A percentile compares a stretch with the other conserved stretches of the same genome.
These are phyloP conservation scores for Russula griseocarnosa DNA, from an alignment of 768 basidiomycete genomes.

Conservation along the genomic window DNA sequence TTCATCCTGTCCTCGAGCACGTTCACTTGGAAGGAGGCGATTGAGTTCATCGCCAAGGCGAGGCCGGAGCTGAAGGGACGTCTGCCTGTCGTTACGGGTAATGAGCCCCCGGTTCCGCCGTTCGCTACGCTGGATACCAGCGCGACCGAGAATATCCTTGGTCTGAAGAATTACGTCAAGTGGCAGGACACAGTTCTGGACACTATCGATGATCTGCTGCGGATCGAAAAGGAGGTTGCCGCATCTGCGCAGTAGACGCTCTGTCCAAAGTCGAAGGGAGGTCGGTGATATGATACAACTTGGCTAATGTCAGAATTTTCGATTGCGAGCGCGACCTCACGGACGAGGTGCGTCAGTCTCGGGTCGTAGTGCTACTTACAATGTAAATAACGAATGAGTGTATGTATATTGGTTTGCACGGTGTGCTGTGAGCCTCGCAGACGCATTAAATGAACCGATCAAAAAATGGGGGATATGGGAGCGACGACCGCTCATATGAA, in stretches of 20 bases:
- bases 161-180: constrained; percentile 18
- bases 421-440: neutral
- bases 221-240: constrained; percentile 10
- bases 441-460: constrained; percentile 7
- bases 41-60: constrained; percentile 27
- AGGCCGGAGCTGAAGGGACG: constrained; percentile 32
- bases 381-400: constrained; percentile 14
- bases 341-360: constrained; percentile 16
- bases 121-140: constrained; percentile 7
- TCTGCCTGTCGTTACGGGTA: constrained; percentile 24
- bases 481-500: constrained; percentile 13
- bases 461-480: constrained; percentile 14
- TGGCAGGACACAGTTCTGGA: constrained; percentile 26
- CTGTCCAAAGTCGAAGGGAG: too few species aligned
- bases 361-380: constrained; percentile 11
- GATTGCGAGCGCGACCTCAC: constrained; percentile 16
- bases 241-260: neutral
- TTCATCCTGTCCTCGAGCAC: constrained; percentile 31
- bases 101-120: neutral
- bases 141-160: constrained; percentile 11
- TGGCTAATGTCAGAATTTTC: neutral
- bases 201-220: constrained; percentile 25
- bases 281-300: neutral
- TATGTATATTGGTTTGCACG: constrained; percentile 7
- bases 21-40: constrained; percentile 32